phyloP scores from a whole-genome alignment of 768 basidiomycete species.

The Chalciporus pseudorubinellus region DNA sequence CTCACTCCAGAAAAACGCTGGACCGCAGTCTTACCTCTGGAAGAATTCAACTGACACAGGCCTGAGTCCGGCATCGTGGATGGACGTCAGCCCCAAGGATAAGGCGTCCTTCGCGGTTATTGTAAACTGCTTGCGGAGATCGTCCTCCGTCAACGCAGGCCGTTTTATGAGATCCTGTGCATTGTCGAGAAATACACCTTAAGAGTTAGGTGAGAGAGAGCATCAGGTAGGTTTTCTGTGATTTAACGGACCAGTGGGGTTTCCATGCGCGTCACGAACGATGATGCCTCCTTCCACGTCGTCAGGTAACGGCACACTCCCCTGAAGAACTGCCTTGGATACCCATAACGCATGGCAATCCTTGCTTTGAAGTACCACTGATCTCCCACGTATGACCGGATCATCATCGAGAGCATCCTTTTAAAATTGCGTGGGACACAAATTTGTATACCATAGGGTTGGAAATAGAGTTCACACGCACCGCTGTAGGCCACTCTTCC shows the following conservation, averaged over 20 bases:
- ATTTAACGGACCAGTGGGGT: conserved; percentile 60
- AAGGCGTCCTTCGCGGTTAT: conserved; percentile 67
- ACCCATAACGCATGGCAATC: conserved; percentile 92
- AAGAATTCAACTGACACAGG: conserved; percentile 74
- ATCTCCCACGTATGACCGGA: conserved; percentile 61
- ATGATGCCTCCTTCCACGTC: conserved; percentile 79
- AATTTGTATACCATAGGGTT: background rate
- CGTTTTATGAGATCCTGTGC: conserved; percentile 73
- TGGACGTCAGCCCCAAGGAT: conserved; percentile 69
- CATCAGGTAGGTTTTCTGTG: conserved; percentile 1
- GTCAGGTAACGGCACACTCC: conserved; percentile 61
- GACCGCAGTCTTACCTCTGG: conserved; percentile 45
- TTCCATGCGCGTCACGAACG: conserved; percentile 59
- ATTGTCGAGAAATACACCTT: conserved; percentile 81
- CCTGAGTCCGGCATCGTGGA: conserved; percentile 82
- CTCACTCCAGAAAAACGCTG: background rate
- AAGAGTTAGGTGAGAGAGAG: conserved; percentile 1
- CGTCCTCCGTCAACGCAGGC: conserved; percentile 60
- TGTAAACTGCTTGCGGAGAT: conserved; percentile 59
- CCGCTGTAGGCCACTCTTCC: conserved; percentile 64
- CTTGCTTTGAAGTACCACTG: conserved; percentile 77
- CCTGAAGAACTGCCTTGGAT: conserved; percentile 56
- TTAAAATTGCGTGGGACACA: background rate
- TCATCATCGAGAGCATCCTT: conserved; percentile 75
- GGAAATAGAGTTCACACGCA: conserved; percentile 35